Percentiles rank a stretch among this genome's conserved stretches.
phyloP scores from a whole-genome alignment of 2,329 filamentous ascomycete genomes.

The Trichoderma harzianum region DNA sequence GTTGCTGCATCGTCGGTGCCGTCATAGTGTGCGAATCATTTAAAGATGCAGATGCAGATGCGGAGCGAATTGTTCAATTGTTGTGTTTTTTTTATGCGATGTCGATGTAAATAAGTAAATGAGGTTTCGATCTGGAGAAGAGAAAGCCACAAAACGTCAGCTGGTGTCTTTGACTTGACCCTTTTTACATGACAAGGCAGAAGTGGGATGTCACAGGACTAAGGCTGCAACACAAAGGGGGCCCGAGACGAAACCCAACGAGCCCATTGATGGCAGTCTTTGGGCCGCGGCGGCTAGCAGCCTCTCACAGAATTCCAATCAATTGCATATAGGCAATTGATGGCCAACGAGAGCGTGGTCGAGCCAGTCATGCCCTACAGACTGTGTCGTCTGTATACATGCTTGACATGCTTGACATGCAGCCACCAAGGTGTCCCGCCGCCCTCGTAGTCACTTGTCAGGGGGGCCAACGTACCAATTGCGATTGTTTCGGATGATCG shows the following conservation, averaged over 20 bases:
- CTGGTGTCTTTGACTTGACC: background rate
- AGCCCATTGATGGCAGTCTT: background rate
- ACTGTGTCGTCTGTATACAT: background rate
- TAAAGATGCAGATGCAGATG: background rate
- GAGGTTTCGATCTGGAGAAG: background rate
- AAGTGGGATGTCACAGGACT: constrained; percentile 14
- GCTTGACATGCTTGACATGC: background rate
- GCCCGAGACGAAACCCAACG: background rate
- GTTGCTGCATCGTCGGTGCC: constrained; percentile 47
- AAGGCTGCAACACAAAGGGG: constrained; percentile 13
- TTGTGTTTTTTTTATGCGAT: background rate
- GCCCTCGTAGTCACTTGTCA: background rate
- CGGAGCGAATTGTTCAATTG: background rate
- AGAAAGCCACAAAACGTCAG: background rate
- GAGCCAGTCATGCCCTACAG: background rate
- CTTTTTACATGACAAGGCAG: background rate
- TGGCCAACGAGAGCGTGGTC: background rate
- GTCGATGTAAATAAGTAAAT: background rate
- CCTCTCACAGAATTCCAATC: background rate
- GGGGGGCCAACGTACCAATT: constrained; percentile 2
- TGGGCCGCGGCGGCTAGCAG: background rate
- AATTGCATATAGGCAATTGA: background rate
- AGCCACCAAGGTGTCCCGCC: background rate
- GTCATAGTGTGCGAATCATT: constrained; percentile 40
- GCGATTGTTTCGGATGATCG: background rate